Conservation (phyloP, 768 basidiomycete genomes). For the Asterophora parasitica region DNA sequence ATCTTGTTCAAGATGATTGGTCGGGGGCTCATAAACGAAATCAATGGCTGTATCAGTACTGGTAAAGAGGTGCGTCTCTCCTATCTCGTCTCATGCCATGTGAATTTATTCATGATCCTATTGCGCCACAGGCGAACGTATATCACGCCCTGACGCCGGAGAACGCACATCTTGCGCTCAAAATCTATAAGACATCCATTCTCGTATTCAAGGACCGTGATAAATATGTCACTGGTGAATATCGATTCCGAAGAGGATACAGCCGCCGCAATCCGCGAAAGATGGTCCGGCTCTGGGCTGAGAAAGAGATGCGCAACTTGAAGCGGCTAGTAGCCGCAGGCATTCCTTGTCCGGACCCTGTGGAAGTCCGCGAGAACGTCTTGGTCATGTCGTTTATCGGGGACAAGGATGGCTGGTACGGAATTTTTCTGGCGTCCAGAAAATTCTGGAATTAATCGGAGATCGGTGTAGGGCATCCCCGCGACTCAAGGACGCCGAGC, state of each 20-base stretch:
- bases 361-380: slow-evolving; percentile 95
- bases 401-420: slow-evolving; percentile 73
- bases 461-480: slow-evolving; percentile 71
- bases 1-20: slow-evolving; percentile 97
- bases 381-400: slow-evolving; percentile 95
- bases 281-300: slow-evolving; percentile 98
- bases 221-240: slow-evolving; percentile 92
- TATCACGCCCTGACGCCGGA: slow-evolving; percentile 76
- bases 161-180: slow-evolving; percentile 74
- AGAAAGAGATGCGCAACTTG: slow-evolving; percentile 98
- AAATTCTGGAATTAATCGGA: background rate
- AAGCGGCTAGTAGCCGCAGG: slow-evolving; percentile 80
- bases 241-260: slow-evolving; percentile 90
- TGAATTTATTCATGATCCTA: slow-evolving; percentile 3
- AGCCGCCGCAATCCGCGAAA: slow-evolving; percentile 90
- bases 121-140: slow-evolving; percentile 75
- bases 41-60: slow-evolving; percentile 95
- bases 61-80: slow-evolving; percentile 80
- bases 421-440: slow-evolving; percentile 14
- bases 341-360: slow-evolving; percentile 79
- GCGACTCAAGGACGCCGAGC: slow-evolving; percentile 81
- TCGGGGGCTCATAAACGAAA: slow-evolving; percentile 78
- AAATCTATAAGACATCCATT: slow-evolving; percentile 98
- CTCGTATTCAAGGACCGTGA: slow-evolving; percentile 97
- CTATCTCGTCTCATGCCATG: no score